Conservation (phyloP, 129 eudicot species). For the Dittrichia graveolens region DNA sequence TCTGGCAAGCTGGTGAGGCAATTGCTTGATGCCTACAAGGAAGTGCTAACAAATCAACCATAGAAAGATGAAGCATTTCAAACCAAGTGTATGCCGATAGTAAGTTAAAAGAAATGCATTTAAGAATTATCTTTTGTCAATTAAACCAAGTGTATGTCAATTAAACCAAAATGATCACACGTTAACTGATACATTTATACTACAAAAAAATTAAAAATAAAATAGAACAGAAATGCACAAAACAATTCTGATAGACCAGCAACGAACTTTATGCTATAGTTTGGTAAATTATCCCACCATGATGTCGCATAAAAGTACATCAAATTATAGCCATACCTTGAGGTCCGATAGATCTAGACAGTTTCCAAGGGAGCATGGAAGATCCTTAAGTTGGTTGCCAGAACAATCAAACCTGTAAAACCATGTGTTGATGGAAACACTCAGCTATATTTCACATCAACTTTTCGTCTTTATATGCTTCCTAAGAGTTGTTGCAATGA, state of each 20-base stretch:
- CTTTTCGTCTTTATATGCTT: constrained; percentile 9
- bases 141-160: too few species aligned
- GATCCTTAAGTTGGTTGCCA: constrained; percentile 64
- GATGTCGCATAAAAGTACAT: constrained; percentile 1
- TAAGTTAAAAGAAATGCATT: too few species aligned
- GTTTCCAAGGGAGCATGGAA: constrained; percentile 76
- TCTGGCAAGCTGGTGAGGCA: constrained; percentile 77
- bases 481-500: too few species aligned
- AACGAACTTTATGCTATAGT: too few species aligned
- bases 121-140: too few species aligned
- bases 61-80: too few species aligned
- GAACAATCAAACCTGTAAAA: constrained; percentile 84
- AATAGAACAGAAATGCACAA: neutral
- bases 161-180: too few species aligned
- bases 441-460: constrained; percentile 2
- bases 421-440: constrained; percentile 19
- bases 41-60: constrained; percentile 24
- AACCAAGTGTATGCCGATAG: too few species aligned
- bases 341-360: constrained; percentile 73
- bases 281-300: too few species aligned
- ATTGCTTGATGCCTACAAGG: constrained; percentile 81
- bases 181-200: neutral
- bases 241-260: too few species aligned
- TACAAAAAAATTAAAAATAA: neutral
- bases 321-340: constrained; percentile 54